These are phyloP conservation scores for Quercus bicolor DNA, from an alignment of 306 rosid genomes.

Conservation along the genomic window DNA sequence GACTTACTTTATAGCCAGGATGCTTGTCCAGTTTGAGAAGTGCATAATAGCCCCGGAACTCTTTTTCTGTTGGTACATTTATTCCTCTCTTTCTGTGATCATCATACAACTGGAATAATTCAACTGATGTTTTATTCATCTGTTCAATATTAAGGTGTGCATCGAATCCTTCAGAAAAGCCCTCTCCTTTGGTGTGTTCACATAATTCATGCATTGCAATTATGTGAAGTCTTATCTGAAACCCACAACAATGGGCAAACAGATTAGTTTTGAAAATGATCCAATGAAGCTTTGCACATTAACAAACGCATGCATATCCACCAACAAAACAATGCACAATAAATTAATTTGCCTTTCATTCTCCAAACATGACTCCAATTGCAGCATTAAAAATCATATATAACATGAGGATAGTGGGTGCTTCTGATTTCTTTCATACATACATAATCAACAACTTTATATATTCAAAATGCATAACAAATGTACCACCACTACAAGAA, in stretches of 20 bases:
- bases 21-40: constrained; percentile 99
- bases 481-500: constrained; percentile 1
- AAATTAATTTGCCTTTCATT: not conserved
- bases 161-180: constrained; percentile 97
- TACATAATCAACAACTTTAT: not conserved
- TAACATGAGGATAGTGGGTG: not conserved
- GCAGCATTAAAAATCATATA: not conserved
- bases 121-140: constrained; percentile 98
- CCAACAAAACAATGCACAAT: not conserved
- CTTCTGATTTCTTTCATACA: not conserved
- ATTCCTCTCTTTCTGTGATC: constrained; percentile 97
- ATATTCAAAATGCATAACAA: not conserved
- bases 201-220: constrained; percentile 96
- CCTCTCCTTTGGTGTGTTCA: constrained; percentile 95
- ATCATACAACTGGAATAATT: constrained; percentile 90
- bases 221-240: constrained; percentile 91
- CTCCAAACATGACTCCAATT: not conserved
- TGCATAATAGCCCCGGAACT: constrained; percentile 96
- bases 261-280: constrained; percentile 29
- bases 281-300: constrained; percentile 15
- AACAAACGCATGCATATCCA: constrained; percentile 20
- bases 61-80: constrained; percentile 64
- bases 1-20: constrained; percentile 94
- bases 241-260: constrained; percentile 29
- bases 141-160: constrained; percentile 99